Evolutionary conservation across 2,329 filamentous ascomycete species (phyloP), one percentile per base, ranked within the genome.

Genomic region (Botrytis fabae): DNA sequence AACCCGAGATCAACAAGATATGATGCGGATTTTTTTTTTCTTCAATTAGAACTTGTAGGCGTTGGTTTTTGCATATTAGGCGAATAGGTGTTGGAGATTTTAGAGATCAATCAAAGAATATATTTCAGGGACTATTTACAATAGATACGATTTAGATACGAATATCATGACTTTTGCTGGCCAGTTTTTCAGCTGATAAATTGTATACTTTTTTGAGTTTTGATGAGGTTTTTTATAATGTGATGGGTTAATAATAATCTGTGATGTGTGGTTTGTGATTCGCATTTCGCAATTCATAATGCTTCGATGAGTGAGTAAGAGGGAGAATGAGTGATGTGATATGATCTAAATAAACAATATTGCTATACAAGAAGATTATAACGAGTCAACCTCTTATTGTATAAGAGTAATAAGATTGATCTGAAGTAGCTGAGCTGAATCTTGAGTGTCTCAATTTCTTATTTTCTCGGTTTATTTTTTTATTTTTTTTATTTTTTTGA

Each of bases 81-180:
- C 63, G 63, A 65, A 38, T 48, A 1, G 63, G 42, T 22, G 63
- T 65, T 25, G 12, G 28, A 48, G 28, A 35, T 35, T 44, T 65
- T 44, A 63, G 38, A 63, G 25, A 5, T n/a, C 25, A 28, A 44
- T 18, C n/a, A 48, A 25, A 38, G 20, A 35, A 25, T 32, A 48
- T 38, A 63, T 28, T 32, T 28, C 46, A 64, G 28, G 44, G 42
- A 32, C 28, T 48, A 48, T 9, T 10, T n/a, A 48, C 14, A 16
- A 14, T 42, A 62, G 60, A 10, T 48, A 48, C 28, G 20, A 35
- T 22, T 2, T 48, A 65, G 42, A 65, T 38, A 48, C 63, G 63
- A 65, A 65, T 65, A 48, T 48, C 12, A 65, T 65, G 63, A 48
- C 28, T 65, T 63, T 65, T 65, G 44, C 44, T 65, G 44, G 63